Base-by-base conservation (phyloP, 768 basidiomycete species). In the Dendrothele bispora region DNA sequence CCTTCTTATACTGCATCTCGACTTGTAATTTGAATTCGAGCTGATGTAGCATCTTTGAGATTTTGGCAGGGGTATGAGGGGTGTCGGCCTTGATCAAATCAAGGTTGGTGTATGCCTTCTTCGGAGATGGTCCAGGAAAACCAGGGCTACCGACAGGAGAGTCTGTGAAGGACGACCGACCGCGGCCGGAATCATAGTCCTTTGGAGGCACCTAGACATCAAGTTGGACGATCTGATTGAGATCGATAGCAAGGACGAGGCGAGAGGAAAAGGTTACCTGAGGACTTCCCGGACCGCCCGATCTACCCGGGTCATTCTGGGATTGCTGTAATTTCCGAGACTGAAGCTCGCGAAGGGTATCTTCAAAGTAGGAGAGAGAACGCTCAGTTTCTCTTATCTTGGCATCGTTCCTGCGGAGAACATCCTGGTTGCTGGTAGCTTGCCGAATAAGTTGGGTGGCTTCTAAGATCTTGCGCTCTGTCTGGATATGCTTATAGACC, bases 11-110 rank as follows among this genome's bases (percentile, higher is more conserved):
- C 70, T 98, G 94, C 72, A 88, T 82, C 70, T 99, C 97, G 54
- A 99, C 92, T 67, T 95, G 91, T 46, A 98, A 84, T 72, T 99
- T 99, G 82, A 98, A 99, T 69, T 98, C 95, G 52, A 99, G 85
- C 68, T 98, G 95, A 68, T 98, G 95, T 41, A 98, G 82, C 95
- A 98, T 98, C 57, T 83, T 83, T 34, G 93, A 91, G 64, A 99
- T 98, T 75, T 95, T 98, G 56, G 91, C 87, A 2, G 95, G 88
- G 17, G 93, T 94, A 62, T 95, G 83, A 14, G 95, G 95, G 37
- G 95, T 95, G 71, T 99, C 97, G 54, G 94, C 94, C 70, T 95
- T 95, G 68, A 97, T 92, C 53, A 99, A 74, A 75, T 99, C 97
- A 53, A 94, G 75, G 58, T 91, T 92, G 54, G 83, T 82, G 62